Evolutionary conservation across 306 rosid genomes (phyloP).

Genomic region (Citrullus mucosospermus): DNA sequence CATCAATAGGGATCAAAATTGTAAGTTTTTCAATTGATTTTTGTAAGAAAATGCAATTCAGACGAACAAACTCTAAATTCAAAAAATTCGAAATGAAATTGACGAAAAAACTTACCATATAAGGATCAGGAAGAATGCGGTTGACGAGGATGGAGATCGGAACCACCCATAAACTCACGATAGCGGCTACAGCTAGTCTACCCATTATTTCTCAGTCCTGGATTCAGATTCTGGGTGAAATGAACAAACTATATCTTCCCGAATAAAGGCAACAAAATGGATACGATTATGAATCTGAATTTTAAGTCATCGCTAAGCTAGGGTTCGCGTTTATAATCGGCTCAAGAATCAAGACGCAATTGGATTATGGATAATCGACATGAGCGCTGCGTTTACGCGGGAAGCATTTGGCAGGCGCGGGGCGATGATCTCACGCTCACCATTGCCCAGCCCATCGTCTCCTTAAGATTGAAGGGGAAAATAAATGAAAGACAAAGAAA

Average conservation of each 20-base stretch:
- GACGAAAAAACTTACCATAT: slow-evolving; percentile 43
- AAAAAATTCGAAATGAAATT: background rate
- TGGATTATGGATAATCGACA: background rate
- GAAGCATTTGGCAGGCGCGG: background rate
- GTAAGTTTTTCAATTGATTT: background rate
- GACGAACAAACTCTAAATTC: background rate
- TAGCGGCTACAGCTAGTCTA: slow-evolving; percentile 39
- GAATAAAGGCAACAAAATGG: background rate
- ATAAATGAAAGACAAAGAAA: no score
- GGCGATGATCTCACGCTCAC: background rate
- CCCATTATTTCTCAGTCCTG: slow-evolving; percentile 36
- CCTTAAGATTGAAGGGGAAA: background rate
- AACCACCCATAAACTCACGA: slow-evolving; percentile 72
- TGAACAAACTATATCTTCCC: background rate
- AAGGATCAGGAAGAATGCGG: slow-evolving; percentile 58
- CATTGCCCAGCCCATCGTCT: background rate
- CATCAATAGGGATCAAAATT: background rate
- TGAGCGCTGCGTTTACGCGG: background rate
- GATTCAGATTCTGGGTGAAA: background rate
- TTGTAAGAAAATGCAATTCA: background rate
- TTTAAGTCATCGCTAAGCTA: background rate
- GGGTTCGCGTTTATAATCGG: slow-evolving; percentile 3
- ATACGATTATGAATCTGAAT: background rate
- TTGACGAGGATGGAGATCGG: slow-evolving; percentile 51
- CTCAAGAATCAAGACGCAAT: background rate